Evolutionary conservation across 768 basidiomycete genomes (phyloP), one percentile per base, ranked within the genome.

Genomic region (Butyriboletus loyo): DNA sequence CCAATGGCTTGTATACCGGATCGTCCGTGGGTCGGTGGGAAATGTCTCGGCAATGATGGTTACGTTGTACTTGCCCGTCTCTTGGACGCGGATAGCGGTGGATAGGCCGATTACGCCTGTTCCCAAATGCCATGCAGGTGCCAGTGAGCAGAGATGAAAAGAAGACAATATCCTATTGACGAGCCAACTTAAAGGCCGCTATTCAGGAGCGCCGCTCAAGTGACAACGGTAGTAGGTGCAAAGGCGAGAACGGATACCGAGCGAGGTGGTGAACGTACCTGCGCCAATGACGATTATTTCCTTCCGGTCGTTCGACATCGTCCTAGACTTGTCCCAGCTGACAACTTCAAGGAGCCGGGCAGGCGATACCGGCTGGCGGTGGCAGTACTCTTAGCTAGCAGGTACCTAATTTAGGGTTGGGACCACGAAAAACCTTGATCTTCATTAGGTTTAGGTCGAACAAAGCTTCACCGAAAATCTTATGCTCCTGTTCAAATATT

Each of bases 1-100:
- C 90, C 90, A 92, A 31, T 80, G 80, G 65, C 87, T 89, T 2
- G 91, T 89, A 59, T 89, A 92, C 48, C 77, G 76, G 63, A 86
- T 84, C n/a, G 75, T 77, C 69, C 85, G 85, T 1, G 81, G 77
- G 66, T 92, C 91, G 35, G 76, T 83, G 0, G 90, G 89, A 36
- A 91, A 74, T 2, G 77, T 73, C 46, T 89, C 87, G 0, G 90
- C 85, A 11, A 92, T 68, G 46, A 93, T 75, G 2, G 81, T 82
- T 17, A 92, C 89, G 4, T 72, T 69, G 61, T 87, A 86, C 5
- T 72, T 75, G 9, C 80, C 81, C 15, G 73, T 74, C 57, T 86
- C 81, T 64, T 88, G 87, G 11, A 90, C 72, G 58, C 76, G 82
- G 31, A 91, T 58, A 0, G 89, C 90, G 4, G 89, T 87, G 0